Evolutionary conservation across 805 yeast species (phyloP), one percentile per base, ranked within the genome.

Genomic region (Metschnikowia colocasiae): DNA sequence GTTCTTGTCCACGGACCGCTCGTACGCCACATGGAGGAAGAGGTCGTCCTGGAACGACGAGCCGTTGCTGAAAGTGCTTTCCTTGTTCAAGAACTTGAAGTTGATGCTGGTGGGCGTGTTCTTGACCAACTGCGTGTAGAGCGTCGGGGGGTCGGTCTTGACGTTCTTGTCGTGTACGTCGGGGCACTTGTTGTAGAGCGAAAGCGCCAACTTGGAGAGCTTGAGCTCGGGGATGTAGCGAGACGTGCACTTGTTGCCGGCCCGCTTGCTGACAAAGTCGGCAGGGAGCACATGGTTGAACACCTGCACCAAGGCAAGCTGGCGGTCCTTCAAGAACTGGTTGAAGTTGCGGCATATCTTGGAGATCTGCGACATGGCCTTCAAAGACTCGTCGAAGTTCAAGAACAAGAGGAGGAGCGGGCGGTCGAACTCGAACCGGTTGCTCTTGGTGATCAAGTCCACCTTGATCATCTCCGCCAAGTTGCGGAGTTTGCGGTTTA

Each of bases 21-120:
- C 88, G 58, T 91, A 92, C 1, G 96, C 89, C 9, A 94, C 73
- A 60, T 94, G 98, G 19, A 92, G 71, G 56, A 81, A 87, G 1
- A 87, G 73, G 57, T 90, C 96, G 50, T 85, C 86, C n/a, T 75
- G 59, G 36, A 49, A 49, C 15, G 52, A 51, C 9, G 41, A n/a
- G 7, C 38, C 38, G 20, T 31, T 27, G 25, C 23, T 12, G 33
- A 59, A 60, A 40, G 57, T 53, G 16, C 59, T 60, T 32, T 60
- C 63, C 41, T 50, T 54, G 42, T 43, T 49, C 23, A 51, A 54
- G 7, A 45, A 45, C 48, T 57, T 63, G 53, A 70, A 56, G 22
- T 26, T 40, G 19, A 70, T 59, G 19, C 62, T 60, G 1, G 65
- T 50, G 2, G 74, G 70, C n/a, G 74, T 65, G 26, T 67, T 74